Base-by-base conservation (phyloP, 1,139 yeast species). In the Yamadazyma triangularis region DNA sequence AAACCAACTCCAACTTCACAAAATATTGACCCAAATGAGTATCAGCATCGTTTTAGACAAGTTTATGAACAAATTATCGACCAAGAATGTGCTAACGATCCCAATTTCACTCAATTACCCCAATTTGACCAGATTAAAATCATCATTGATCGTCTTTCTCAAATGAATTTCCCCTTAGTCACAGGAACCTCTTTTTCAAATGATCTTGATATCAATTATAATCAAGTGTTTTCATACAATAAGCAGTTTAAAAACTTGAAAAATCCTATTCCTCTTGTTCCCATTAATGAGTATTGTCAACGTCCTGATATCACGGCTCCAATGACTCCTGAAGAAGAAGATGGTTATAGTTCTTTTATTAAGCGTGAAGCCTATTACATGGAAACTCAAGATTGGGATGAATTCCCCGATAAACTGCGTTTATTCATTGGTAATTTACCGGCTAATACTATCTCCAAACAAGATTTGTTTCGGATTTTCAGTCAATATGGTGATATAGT, bases 391-490 rank as follows among this genome's bases (percentile, higher is more conserved):
- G 70, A 68, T 39, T 77, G 86, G 76, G 85, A 78, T 33, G 74
- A 74, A 30, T 82, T 79, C 44, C 93, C 91, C 1, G 73, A 78
- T 30, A 84, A 82, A 25, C 84, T 94, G 43, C 70, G 96, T 49
- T 59, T 88, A 28, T 88, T 87, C 50, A 74, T 86, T 36, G 95
- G 94, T 29, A 87, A 87, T 50, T 62, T 88, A 37, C 91, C 95
- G 2, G 76, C 83, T 8, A 83, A 80, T 39, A 72, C 81, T 18
- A 69, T 81, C 16, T 64, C 79, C 8, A 84, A 84, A 44, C 78
- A 74, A 38, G 85, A 82, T 39, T 59, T 87, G 15, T 88, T 77
- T 56, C 67, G 91, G 40, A 67, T 86, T 10, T 84, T 82, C 50
- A 62, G 70, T 33, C 73, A 72, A 23, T 84, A 84, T 50, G 96